A percentile compares a stretch with the other conserved stretches of the same genome.
Conservation (phyloP, 2,329 filamentous ascomycete genomes). For the Endothia cerciana region DNA sequence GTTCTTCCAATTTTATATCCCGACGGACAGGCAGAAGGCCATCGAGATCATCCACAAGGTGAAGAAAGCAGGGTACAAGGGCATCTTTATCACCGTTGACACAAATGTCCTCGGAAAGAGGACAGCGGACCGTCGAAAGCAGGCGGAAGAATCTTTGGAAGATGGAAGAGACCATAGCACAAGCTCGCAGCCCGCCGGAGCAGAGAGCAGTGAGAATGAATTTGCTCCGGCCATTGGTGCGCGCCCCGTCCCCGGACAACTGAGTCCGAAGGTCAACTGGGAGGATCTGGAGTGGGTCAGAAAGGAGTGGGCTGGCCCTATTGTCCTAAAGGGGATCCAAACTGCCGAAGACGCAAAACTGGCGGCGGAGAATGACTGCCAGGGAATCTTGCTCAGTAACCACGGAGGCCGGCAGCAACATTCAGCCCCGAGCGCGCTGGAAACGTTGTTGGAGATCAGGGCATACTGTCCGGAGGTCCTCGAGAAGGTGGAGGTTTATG, state of each 20-base stretch:
- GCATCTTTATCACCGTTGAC: slow-evolving; percentile 45
- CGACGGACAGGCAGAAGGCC: slow-evolving; percentile 39
- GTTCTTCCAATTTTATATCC: slow-evolving; percentile 42
- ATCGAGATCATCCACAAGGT: slow-evolving; percentile 40
- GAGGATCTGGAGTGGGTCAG: slow-evolving; percentile 32
- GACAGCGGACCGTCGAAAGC: slow-evolving; percentile 32
- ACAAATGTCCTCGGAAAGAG: slow-evolving; percentile 33
- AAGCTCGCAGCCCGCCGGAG: not conserved
- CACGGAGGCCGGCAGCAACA: slow-evolving; percentile 29
- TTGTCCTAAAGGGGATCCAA: slow-evolving; percentile 29
- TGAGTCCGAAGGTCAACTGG: slow-evolving; percentile 29
- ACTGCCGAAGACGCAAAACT: slow-evolving; percentile 29
- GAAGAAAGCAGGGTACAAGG: slow-evolving; percentile 41
- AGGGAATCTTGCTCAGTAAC: slow-evolving; percentile 30
- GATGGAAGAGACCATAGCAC: slow-evolving; percentile 26
- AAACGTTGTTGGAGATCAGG: slow-evolving; percentile 55
- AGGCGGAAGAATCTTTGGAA: slow-evolving; percentile 29
- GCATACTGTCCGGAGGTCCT: slow-evolving; percentile 55
- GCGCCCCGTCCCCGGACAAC: slow-evolving; percentile 21
- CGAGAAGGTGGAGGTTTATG: slow-evolving; percentile 53
- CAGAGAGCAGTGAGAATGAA: slow-evolving; percentile 20
- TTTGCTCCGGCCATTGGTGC: slow-evolving; percentile 27
- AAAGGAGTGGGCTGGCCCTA: slow-evolving; percentile 35
- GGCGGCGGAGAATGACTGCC: slow-evolving; percentile 25
- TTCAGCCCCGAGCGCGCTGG: slow-evolving; percentile 25